Percentiles rank a stretch among this genome's conserved stretches.
phyloP scores from a whole-genome alignment of 345 rosid genomes.

The Nasturtium officinale region DNA sequence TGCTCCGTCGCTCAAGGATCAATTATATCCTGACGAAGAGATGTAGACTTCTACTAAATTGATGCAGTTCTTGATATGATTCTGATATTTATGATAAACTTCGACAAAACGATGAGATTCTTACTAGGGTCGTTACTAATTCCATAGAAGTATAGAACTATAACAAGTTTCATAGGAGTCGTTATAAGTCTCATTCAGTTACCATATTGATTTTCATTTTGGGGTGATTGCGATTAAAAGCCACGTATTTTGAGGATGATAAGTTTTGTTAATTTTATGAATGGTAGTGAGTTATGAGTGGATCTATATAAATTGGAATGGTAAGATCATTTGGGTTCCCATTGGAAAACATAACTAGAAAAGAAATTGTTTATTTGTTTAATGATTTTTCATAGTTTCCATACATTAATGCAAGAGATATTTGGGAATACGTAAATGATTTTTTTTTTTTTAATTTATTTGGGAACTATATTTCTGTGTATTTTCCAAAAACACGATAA shows the following conservation, averaged over 20 bases:
- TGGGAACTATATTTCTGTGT: neutral
- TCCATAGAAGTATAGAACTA: neutral
- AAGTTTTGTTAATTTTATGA: neutral
- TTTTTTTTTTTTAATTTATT: too few relatives aligned
- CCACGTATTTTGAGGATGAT: neutral
- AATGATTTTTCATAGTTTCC: too few relatives aligned
- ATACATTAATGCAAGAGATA: neutral
- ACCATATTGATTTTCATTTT: neutral
- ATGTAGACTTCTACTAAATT: neutral
- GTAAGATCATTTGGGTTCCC: neutral
- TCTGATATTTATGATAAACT: neutral
- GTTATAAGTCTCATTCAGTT: neutral
- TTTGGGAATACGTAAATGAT: too few relatives aligned
- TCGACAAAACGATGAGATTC: neutral
- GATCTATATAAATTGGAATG: neutral
- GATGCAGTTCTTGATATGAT: neutral
- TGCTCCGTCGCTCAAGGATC: slow-evolving; percentile 85
- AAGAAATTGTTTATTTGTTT: neutral
- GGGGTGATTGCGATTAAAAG: neutral
- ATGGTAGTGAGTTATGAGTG: neutral
- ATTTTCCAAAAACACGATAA: too few relatives aligned
- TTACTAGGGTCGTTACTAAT: too few relatives aligned
- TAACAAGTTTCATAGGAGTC: neutral
- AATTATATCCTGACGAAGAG: slow-evolving; percentile 71
- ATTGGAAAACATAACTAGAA: neutral